Base-by-base conservation (phyloP, 208 protist genomes). In the Crithidia mellificae region DNA sequence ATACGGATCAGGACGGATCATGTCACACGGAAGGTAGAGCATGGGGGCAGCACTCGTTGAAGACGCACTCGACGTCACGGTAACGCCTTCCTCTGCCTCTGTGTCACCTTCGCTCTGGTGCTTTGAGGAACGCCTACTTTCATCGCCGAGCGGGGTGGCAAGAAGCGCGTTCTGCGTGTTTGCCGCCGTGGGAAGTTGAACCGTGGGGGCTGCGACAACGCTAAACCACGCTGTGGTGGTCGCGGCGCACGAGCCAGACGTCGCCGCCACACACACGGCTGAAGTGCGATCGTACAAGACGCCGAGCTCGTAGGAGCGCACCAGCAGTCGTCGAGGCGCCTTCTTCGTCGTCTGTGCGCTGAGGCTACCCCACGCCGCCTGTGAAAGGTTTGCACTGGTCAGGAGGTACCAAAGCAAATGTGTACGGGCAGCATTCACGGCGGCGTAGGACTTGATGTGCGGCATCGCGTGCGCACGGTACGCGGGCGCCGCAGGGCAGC, bases 361-460 rank as follows among this genome's bases (percentile, higher is more conserved):
- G 8, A 72, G 32, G 19, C 64, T 74, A 17, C 92, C 92, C 88
- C 90, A 95, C 22, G 92, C 92, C 25, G 90, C 90, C 64, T 92
- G 80, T 27, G 85, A 93, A 9, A 96, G 72, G 64, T 96, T 96
- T 2, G 84, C 81, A 62, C 87, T 94, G 17, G 92, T 96, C 22
- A 96, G 44, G 12, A 93, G 63, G 51, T 85, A 83, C 87, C 92
- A 96, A 30, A 76, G 72, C 22, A 93, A 17, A 29, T 57, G 25
- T 25, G 76, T 51, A 25, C 73, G 69, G 38, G 55, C 72, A 12
- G 53, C 58, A 19, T 52, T 27, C 22, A 86, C 27, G 30, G 74
- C 72, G 6, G 82, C 80, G 70, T 96, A 96, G 19, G 85, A 82
- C 74, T 96, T 96, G 46, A 96, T 80, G 79, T 96, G 92, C 8